Percentiles rank a stretch among this genome's conserved stretches.
Conservation (phyloP, 2,329 filamentous ascomycete species). For the Lithohypha guttulata region DNA sequence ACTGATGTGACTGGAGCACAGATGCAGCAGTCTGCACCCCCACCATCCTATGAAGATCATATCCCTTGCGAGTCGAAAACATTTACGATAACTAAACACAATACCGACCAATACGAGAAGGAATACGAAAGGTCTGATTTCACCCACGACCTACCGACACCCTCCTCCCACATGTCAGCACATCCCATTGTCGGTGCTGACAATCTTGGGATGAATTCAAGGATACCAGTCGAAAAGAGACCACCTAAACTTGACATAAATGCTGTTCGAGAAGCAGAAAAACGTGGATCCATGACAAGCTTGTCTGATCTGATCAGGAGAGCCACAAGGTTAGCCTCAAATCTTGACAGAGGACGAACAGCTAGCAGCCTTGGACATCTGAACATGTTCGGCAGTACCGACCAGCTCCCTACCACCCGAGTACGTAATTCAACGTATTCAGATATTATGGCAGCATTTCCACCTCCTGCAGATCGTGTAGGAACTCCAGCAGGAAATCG, state of each 20-base stretch:
- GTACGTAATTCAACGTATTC: slow-evolving; percentile 43
- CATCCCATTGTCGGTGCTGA: slow-evolving; percentile 16
- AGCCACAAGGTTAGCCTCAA: slow-evolving; percentile 74
- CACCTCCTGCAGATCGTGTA: slow-evolving; percentile 40
- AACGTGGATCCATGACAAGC: slow-evolving; percentile 81
- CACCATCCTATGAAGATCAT: slow-evolving; percentile 1
- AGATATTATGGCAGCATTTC: slow-evolving; percentile 56
- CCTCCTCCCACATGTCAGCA: neutral
- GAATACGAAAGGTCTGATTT: slow-evolving; percentile 6
- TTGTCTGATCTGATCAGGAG: slow-evolving; percentile 81
- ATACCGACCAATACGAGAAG: too few relatives aligned
- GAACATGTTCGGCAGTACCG: slow-evolving; percentile 33
- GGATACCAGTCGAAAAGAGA: slow-evolving; percentile 28
- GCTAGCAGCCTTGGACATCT: slow-evolving; percentile 47
- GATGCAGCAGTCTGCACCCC: neutral
- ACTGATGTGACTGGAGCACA: neutral
- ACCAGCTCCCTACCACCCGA: slow-evolving; percentile 17
- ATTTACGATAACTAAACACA: slow-evolving; percentile 2
- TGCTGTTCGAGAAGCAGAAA: slow-evolving; percentile 68
- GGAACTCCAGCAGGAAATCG: slow-evolving; percentile 34
- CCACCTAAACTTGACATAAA: slow-evolving; percentile 74
- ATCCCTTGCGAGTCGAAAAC: slow-evolving; percentile 3
- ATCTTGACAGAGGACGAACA: slow-evolving; percentile 72
- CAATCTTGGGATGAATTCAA: slow-evolving; percentile 28
- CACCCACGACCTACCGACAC: neutral